A percentile compares a stretch with the other conserved stretches of the same genome.
Evolutionary conservation across 495 filamentous ascomycete genomes (phyloP).

Genomic region (Lophiostoma macrostomum): DNA sequence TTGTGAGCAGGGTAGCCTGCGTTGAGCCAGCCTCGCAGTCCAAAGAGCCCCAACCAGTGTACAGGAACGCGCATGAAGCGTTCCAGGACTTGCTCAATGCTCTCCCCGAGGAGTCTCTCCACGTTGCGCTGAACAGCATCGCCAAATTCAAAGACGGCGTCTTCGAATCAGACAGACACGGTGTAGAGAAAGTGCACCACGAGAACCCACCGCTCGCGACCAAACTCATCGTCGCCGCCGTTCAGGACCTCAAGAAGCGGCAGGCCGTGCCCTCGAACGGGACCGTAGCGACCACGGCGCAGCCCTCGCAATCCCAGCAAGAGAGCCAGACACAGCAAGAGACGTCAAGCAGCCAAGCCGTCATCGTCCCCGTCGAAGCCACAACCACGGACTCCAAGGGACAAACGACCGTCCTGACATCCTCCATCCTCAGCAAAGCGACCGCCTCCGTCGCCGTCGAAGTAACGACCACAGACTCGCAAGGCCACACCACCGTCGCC

Average conservation of each 20-base stretch:
- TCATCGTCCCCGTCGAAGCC: conserved; percentile 34
- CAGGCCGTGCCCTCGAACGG: conserved; percentile 26
- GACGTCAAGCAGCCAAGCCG: not conserved
- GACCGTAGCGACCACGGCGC: conserved; percentile 2
- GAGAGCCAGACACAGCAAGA: too few species aligned
- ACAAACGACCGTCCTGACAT: conserved; percentile 10
- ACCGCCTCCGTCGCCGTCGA: conserved; percentile 27
- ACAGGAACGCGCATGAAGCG: conserved; percentile 18
- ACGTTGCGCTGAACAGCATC: conserved; percentile 43
- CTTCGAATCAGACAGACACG: conserved; percentile 43
- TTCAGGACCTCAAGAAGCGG: conserved; percentile 37
- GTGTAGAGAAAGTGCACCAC: conserved; percentile 44
- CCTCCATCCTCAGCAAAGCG: conserved; percentile 23
- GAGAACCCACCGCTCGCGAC: conserved; percentile 46
- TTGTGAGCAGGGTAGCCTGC: conserved; percentile 14
- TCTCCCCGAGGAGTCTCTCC: conserved; percentile 43
- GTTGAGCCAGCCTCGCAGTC: conserved; percentile 11
- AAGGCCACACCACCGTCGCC: conserved; percentile 16
- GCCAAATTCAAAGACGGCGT: conserved; percentile 48
- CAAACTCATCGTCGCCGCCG: conserved; percentile 38
- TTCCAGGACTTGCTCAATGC: conserved; percentile 45
- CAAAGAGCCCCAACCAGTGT: conserved; percentile 14
- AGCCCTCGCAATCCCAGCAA: conserved; percentile 1
- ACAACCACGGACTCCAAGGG: conserved; percentile 20
- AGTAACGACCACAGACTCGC: conserved; percentile 24